Evolutionary conservation across 352 stramenopile genomes (phyloP), one percentile per base, ranked within the genome.

Genomic region (Phytophthora megakarya): DNA sequence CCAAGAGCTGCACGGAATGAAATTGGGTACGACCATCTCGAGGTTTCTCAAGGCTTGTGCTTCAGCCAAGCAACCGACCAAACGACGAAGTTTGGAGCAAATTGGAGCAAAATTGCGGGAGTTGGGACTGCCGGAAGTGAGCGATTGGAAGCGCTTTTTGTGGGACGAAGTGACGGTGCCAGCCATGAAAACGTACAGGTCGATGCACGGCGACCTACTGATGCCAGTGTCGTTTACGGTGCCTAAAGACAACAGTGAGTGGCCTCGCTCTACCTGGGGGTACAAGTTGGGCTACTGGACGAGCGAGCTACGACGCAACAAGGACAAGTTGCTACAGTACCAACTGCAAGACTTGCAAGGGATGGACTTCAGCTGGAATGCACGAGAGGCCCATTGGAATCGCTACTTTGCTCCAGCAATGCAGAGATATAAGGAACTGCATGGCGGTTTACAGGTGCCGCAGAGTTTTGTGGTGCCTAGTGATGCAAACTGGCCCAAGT

Each of bases 221-320:
- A 60, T 78, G 45, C 70, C 68, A 38, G 67, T 64, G 13, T 62
- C 70, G 11, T 81, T 81, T 42, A 67, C 16, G 5, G 67, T 81
- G 4, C 61, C 70, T 10, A 26, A 61, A 45, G 45, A 39, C 40
- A 51, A 76, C 22, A 37, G 37, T 3, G 25, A 18, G 10, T 81
- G 73, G 73, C 61, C 73, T 2, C 47, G 52, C 10, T 53, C 71
- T 23, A 78, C 73, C 4, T 79, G 71, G 71, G 73, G 70, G 0
- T 81, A 80, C 63, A 77, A 75, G 26, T 44, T 81, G 19, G 73
- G 73, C 19, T 81, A 76, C 52, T 81, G 73, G 73, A 61, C 65
- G 28, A 68, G 60, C 13, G 73, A 81, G 32, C 52, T 81, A 26
- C 73, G 73, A 10, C 73, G 73, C 9, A 53, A 48, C 43, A 65